Conservation (phyloP, 1,139 yeast genomes). For the Yamadazyma triangularis region DNA sequence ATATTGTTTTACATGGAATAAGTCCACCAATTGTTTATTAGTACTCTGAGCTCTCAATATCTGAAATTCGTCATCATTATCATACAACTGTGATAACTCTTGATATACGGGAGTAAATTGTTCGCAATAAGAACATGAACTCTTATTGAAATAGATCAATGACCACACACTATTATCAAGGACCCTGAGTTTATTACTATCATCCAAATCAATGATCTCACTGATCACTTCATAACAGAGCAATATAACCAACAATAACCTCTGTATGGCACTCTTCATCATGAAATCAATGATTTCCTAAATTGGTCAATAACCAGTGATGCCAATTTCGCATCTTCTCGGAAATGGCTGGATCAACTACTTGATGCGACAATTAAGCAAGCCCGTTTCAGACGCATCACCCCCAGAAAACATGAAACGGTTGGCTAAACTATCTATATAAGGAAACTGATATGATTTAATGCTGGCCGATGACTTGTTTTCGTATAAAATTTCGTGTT, state of each 20-base stretch:
- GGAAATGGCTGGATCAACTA: conserved; percentile 1
- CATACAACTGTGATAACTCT: conserved; percentile 25
- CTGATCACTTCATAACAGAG: conserved; percentile 3
- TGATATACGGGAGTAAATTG: conserved; percentile 34
- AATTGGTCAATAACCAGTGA: background rate
- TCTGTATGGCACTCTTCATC: background rate
- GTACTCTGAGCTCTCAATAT: conserved; percentile 23
- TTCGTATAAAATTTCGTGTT: too few species aligned
- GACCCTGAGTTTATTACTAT: conserved; percentile 4
- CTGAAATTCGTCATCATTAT: conserved; percentile 22
- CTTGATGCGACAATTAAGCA: too few species aligned
- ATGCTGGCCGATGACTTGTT: too few species aligned
- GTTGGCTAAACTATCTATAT: too few species aligned
- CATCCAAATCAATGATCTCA: conserved; percentile 7
- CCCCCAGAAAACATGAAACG: too few species aligned
- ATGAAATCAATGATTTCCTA: background rate
- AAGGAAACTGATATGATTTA: too few species aligned
- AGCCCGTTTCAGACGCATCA: too few species aligned
- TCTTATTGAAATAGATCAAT: conserved; percentile 38
- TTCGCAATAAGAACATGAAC: conserved; percentile 34
- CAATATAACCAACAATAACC: background rate
- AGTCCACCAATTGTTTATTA: conserved; percentile 18
- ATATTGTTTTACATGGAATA: conserved; percentile 24
- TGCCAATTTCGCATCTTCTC: background rate
- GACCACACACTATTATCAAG: conserved; percentile 23